A percentile compares a stretch with the other conserved stretches of the same genome.
phyloP scores from a whole-genome alignment of 352 stramenopile species.

The Phytopythium ostracodes region DNA sequence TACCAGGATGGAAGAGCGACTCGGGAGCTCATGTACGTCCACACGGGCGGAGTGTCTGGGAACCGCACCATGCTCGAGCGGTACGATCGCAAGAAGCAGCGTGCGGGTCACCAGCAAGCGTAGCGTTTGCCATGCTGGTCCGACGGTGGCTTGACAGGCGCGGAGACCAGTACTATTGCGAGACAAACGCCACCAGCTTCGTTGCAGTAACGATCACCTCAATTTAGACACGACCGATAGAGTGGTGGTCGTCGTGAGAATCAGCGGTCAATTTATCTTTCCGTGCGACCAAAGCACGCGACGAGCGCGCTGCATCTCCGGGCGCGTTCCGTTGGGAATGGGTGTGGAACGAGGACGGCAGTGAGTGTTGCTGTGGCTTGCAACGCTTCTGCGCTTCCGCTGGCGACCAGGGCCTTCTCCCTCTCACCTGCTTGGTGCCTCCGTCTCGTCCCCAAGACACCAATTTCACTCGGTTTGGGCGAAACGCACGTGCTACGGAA shows the following conservation, averaged over 20 bases:
- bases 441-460: background rate
- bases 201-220: too few species aligned
- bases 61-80: constrained; percentile 72
- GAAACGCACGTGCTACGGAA: background rate
- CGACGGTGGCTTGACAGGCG: background rate
- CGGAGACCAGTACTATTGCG: background rate
- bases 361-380: background rate
- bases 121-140: background rate
- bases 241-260: too few species aligned
- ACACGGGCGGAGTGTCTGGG: constrained; percentile 71
- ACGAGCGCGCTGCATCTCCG: background rate
- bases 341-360: too few species aligned
- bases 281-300: background rate
- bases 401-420: background rate
- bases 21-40: constrained; percentile 72
- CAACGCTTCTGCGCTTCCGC: background rate
- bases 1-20: background rate
- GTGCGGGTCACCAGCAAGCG: background rate
- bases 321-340: background rate
- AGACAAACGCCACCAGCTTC: too few species aligned
- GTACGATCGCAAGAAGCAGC: constrained; percentile 34
- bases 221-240: too few species aligned
- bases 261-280: too few species aligned
- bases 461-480: background rate
- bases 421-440: background rate